Conservation (phyloP, 768 basidiomycete genomes). For the Macrolepiota albuminosa region DNA sequence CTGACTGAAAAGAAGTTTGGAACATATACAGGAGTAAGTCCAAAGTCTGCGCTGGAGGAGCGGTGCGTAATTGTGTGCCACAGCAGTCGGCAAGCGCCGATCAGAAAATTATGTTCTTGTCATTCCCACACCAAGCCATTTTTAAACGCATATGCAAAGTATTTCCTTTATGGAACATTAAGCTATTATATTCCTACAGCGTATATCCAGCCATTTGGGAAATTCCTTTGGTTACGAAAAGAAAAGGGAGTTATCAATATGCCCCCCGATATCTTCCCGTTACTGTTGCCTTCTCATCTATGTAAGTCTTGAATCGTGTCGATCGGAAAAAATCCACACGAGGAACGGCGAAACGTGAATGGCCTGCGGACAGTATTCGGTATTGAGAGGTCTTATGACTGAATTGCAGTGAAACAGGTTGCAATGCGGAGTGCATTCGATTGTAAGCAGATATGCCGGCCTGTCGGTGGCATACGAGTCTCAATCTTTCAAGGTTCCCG, state of each 20-base stretch:
- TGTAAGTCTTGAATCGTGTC: background rate
- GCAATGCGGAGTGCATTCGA: background rate
- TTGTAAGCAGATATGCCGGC: background rate
- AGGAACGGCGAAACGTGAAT: background rate
- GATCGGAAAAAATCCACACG: background rate
- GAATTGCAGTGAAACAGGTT: background rate
- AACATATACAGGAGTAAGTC: background rate
- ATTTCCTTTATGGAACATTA: background rate
- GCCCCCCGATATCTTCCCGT: slow-evolving; percentile 5
- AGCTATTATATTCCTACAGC: background rate
- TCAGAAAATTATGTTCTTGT: background rate
- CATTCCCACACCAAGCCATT: background rate
- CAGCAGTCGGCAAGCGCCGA: background rate
- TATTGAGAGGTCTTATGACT: slow-evolving; percentile 4
- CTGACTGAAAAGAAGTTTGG: background rate
- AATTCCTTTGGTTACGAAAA: background rate
- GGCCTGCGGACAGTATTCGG: slow-evolving; percentile 2
- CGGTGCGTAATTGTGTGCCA: background rate
- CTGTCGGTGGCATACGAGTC: background rate
- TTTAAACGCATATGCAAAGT: background rate
- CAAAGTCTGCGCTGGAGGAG: background rate
- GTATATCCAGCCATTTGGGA: background rate
- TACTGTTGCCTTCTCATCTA: background rate
- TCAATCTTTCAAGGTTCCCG: background rate
- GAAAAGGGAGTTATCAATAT: background rate